Evolutionary conservation across 768 basidiomycete species (phyloP), one percentile per base, ranked within the genome.

Genomic region (Kwoniella dendrophila): DNA sequence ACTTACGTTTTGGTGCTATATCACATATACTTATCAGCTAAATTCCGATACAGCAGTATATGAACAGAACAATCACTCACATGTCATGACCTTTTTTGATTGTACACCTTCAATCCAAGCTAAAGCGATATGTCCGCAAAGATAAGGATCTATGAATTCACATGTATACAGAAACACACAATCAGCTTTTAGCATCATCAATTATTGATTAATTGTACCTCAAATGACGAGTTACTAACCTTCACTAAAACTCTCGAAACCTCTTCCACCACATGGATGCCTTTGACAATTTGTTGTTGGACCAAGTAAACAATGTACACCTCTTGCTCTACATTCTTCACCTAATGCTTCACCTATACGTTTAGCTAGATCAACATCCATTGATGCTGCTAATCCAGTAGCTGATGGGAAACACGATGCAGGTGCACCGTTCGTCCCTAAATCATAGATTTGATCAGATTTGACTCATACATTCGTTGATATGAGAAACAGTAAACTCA

Each of bases 211-310:
- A 49, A 47, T 52, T 53, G 60, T 34, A 43, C 47, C 14, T 16
- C 43, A 12, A 24, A 6, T 27, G 49, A 22, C 16, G 30, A 56
- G 29, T 14, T 16, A 63, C 55, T 53, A 22, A 62, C 63, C 67
- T 48, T 75, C 73, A 16, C 62, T 58, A 56, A 68, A 58, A 48
- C 30, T 45, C 47, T 52, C 68, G 26, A 63, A 75, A 80, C 64
- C 75, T 86, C 88, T 30, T 7, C 79, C 79, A 8, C 78, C 77
- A 20, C 70, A 67, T 10, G 78, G 80, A 4, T 66, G 69, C 5
- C 90, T 84, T 77, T 90, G 90, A 55, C 90, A 90, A 73, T 92
- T 92, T 74, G 88, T 88, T 0, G 90, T 92, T 0, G 90, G 90
- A 0, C 86, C 90, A 18, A 91, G 84, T 30, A 90, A 51, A 48